A percentile compares a stretch with the other conserved stretches of the same genome.
These are phyloP conservation scores for Vicia sativa DNA, from an alignment of 306 rosid genomes.

Conservation along the genomic window DNA sequence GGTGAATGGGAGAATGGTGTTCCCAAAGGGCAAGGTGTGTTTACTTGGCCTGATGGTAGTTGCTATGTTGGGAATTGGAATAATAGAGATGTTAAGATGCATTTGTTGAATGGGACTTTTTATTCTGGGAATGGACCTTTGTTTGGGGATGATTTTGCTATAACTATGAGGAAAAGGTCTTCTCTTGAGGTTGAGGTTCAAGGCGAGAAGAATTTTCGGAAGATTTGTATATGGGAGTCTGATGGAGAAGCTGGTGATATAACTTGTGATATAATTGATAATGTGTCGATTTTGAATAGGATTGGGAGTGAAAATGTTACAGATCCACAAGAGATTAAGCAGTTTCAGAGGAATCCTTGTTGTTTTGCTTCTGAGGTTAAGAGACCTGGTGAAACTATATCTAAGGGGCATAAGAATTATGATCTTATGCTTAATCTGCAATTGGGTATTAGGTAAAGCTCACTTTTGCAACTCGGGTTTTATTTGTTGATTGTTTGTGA, in stretches of 20 bases:
- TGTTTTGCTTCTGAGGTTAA: conserved; percentile 64
- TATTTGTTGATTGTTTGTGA: not conserved
- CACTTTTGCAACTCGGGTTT: not conserved
- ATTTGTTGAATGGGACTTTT: conserved; percentile 61
- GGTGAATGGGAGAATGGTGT: conserved; percentile 92
- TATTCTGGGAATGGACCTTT: conserved; percentile 52
- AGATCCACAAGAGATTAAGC: conserved; percentile 47
- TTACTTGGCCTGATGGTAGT: conserved; percentile 82
- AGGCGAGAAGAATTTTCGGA: conserved; percentile 59
- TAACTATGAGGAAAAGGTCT: conserved; percentile 69
- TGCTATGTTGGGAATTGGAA: conserved; percentile 77
- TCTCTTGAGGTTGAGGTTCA: conserved; percentile 54
- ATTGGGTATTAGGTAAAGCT: conserved; percentile 75
- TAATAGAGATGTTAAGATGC: conserved; percentile 61
- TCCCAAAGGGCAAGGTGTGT: conserved; percentile 79
- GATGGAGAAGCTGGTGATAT: conserved; percentile 98
- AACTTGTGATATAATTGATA: conserved; percentile 88
- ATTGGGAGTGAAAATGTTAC: conserved; percentile 35
- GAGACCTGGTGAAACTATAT: conserved; percentile 78
- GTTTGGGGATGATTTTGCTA: conserved; percentile 45
- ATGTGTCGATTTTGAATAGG: conserved; percentile 69
- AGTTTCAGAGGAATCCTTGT: conserved; percentile 58
- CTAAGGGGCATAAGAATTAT: conserved; percentile 89
- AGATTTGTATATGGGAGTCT: conserved; percentile 95
- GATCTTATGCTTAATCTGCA: conserved; percentile 96